Evolutionary conservation across 306 rosid genomes (phyloP).

Genomic region (Oxytropis ochrocephala): DNA sequence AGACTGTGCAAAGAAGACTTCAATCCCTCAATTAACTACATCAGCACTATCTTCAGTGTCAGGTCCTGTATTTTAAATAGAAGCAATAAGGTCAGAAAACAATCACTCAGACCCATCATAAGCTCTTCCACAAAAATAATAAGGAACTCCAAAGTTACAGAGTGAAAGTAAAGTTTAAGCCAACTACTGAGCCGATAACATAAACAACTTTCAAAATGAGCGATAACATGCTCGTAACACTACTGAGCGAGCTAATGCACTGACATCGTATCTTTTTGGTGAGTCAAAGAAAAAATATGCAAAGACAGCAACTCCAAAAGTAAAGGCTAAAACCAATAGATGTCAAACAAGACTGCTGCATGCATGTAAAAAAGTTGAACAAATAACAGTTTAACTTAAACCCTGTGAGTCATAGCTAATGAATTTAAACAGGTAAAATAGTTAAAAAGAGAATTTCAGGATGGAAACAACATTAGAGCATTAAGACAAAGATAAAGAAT

Average conservation of each 20-base stretch:
- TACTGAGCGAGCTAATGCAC: not conserved
- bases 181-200: not conserved
- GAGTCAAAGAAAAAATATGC: not conserved
- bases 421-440: not conserved
- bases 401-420: not conserved
- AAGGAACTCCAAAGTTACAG: not conserved
- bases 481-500: not conserved
- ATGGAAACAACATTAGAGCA: not conserved
- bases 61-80: slow-evolving; percentile 40
- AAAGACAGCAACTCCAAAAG: not conserved
- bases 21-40: slow-evolving; percentile 28
- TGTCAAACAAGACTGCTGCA: not conserved
- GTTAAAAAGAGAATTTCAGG: not conserved
- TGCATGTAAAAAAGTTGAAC: not conserved
- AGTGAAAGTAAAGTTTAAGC: not conserved
- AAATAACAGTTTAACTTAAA: not conserved
- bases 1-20: not conserved
- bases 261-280: not conserved
- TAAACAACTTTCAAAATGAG: not conserved
- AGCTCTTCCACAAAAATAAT: not conserved
- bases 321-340: slow-evolving; percentile 7
- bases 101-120: not conserved
- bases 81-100: slow-evolving; percentile 14
- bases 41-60: slow-evolving; percentile 34
- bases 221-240: not conserved